Conservation (phyloP, 1,284 basidiomycete species). For the Meira miltonrushii region DNA sequence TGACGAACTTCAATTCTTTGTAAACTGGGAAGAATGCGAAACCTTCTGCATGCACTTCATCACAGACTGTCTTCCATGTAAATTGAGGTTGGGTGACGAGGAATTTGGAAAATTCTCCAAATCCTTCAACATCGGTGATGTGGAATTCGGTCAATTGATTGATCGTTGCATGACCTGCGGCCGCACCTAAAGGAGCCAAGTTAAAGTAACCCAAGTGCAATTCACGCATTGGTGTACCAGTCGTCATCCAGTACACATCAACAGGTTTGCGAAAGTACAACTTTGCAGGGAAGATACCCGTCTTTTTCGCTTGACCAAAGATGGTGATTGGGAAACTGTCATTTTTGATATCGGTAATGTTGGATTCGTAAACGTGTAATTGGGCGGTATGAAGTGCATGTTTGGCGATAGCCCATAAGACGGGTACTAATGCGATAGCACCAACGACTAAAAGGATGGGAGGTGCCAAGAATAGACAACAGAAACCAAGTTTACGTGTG, state of each 20-base stretch:
- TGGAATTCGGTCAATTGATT: conserved; percentile 51
- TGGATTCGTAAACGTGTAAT: conserved; percentile 48
- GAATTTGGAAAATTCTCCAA: conserved; percentile 50
- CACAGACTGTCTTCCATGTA: conserved; percentile 65
- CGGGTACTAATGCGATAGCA: conserved; percentile 47
- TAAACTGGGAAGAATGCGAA: conserved; percentile 54
- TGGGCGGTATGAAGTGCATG: conserved; percentile 50
- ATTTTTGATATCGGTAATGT: conserved; percentile 49
- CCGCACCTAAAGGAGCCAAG: conserved; percentile 47
- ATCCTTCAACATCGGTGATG: conserved; percentile 47
- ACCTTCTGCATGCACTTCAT: conserved; percentile 64
- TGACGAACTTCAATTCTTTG: conserved; percentile 35
- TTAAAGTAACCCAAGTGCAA: conserved; percentile 44
- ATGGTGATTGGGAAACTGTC: conserved; percentile 50
- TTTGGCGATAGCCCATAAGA: conserved; percentile 50
- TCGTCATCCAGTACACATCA: conserved; percentile 50
- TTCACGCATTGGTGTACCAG: conserved; percentile 41
- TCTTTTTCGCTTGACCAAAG: conserved; percentile 49
- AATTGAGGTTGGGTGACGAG: conserved; percentile 68
- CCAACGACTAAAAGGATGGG: conserved; percentile 33
- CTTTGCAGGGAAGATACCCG: conserved; percentile 53
- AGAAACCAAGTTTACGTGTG: conserved; percentile 44
- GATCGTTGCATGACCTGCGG: conserved; percentile 51
- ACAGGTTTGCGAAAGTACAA: conserved; percentile 52
- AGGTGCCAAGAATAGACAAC: conserved; percentile 41